These are phyloP conservation scores for Cicer chorassanicum DNA, from an alignment of 306 rosid species.

Conservation along the genomic window DNA sequence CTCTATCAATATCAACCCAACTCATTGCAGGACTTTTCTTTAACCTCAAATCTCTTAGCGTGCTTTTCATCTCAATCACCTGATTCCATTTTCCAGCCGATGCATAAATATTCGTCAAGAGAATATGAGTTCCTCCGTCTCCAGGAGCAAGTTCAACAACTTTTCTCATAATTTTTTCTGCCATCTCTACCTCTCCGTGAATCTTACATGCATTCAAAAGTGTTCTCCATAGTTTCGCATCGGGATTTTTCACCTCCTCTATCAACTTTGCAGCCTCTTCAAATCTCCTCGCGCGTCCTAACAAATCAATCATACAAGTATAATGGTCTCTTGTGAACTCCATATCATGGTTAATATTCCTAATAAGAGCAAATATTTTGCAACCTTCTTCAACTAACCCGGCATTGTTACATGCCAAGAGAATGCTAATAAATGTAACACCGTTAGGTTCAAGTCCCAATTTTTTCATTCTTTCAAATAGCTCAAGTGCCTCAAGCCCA, in stretches of 20 bases:
- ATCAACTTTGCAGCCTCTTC: constrained; percentile 67
- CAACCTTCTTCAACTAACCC: constrained; percentile 77
- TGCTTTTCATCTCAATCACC: constrained; percentile 69
- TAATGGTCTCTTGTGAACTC: constrained; percentile 66
- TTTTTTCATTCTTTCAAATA: constrained; percentile 49
- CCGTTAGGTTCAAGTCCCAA: constrained; percentile 58
- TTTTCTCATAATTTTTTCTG: constrained; percentile 58
- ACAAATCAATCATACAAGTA: constrained; percentile 68
- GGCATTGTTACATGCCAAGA: constrained; percentile 73
- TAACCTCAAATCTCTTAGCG: constrained; percentile 58
- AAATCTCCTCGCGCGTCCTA: constrained; percentile 67
- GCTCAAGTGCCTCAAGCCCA: constrained; percentile 66
- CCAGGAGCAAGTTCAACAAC: constrained; percentile 58
- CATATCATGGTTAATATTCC: constrained; percentile 44
- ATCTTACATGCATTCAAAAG: constrained; percentile 60
- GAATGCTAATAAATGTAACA: constrained; percentile 65
- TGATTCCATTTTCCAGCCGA: constrained; percentile 70
- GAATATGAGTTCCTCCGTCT: constrained; percentile 65
- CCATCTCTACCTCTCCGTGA: constrained; percentile 69
- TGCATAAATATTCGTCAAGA: constrained; percentile 73
- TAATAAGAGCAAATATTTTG: constrained; percentile 53
- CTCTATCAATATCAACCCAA: constrained; percentile 67
- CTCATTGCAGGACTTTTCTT: constrained; percentile 72
- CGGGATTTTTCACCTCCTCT: constrained; percentile 61
- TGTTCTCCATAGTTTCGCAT: constrained; percentile 73